These are phyloP conservation scores for Boletus patriciae DNA, from an alignment of 768 basidiomycete species.

Conservation along the genomic window DNA sequence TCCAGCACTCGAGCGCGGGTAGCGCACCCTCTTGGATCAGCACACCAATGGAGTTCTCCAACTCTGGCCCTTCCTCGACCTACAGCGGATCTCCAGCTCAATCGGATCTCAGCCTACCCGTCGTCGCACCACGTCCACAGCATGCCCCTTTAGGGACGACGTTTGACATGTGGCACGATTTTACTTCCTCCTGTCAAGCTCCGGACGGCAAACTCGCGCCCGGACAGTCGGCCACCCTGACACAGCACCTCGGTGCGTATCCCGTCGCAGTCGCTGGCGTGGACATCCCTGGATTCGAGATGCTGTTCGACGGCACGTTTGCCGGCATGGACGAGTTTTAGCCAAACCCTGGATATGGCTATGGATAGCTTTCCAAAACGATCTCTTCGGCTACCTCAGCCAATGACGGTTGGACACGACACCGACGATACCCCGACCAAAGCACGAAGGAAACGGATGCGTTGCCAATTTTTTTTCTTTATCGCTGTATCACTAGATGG, in stretches of 20 bases:
- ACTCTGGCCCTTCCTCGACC: constrained; percentile 41
- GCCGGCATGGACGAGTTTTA: constrained; percentile 14
- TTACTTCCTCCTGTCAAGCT: background rate
- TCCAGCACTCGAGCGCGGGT: constrained; percentile 6
- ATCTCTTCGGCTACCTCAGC: background rate
- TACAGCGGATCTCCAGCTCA: constrained; percentile 45
- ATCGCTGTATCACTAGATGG: constrained; percentile 6
- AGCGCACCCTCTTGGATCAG: constrained; percentile 7
- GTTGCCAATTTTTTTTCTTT: background rate
- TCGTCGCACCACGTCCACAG: constrained; percentile 32
- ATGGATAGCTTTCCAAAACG: background rate
- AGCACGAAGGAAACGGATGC: background rate
- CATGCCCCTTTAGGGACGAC: background rate
- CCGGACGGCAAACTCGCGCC: background rate
- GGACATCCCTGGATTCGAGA: constrained; percentile 15
- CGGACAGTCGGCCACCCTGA: background rate
- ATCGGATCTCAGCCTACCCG: constrained; percentile 29
- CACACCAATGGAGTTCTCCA: constrained; percentile 15
- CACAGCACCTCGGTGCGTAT: background rate
- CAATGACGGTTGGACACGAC: background rate
- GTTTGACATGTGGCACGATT: constrained; percentile 26
- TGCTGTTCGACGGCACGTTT: constrained; percentile 16
- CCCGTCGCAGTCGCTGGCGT: constrained; percentile 7
- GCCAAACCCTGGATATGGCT: background rate
- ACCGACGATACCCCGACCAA: constrained; percentile 1